Conservation (phyloP, 176 grass and related monocot genomes). For the Rhynchospora pubera region DNA sequence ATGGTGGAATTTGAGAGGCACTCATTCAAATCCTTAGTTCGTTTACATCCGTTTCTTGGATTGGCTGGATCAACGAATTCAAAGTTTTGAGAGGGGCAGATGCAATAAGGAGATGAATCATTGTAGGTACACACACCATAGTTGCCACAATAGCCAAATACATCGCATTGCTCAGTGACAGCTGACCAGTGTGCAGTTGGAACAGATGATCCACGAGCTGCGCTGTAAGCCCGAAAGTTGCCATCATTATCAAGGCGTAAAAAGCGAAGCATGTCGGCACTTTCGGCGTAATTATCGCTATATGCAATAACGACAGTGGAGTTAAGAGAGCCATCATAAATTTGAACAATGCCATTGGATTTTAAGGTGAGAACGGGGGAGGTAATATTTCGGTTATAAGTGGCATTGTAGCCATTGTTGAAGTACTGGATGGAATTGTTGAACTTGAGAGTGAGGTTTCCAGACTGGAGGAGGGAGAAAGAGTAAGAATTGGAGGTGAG, state of each 20-base stretch:
- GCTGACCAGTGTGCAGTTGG: conserved; percentile 59
- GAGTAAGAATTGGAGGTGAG: conserved; percentile 40
- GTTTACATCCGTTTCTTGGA: conserved; percentile 35
- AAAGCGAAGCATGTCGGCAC: conserved; percentile 55
- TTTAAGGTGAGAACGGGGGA: conserved; percentile 56
- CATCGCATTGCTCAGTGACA: conserved; percentile 81
- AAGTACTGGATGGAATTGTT: conserved; percentile 46
- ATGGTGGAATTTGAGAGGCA: conserved; percentile 91
- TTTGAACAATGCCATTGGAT: conserved; percentile 67
- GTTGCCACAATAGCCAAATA: conserved; percentile 95
- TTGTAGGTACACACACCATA: conserved; percentile 89
- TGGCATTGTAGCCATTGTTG: conserved; percentile 68
- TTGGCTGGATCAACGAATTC: conserved; percentile 15
- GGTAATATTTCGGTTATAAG: conserved; percentile 54
- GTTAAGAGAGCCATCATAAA: conserved; percentile 39
- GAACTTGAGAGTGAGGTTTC: conserved; percentile 69
- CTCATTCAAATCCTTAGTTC: conserved; percentile 30
- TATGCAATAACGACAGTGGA: conserved; percentile 65
- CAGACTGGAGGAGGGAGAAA: conserved; percentile 36
- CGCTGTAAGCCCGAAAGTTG: conserved; percentile 85
- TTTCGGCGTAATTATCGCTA: conserved; percentile 93
- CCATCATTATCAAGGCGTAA: conserved; percentile 67
- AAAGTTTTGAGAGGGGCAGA: conserved; percentile 75
- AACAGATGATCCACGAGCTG: conserved; percentile 21
- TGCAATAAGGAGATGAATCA: conserved; percentile 56